A percentile compares a stretch with the other conserved stretches of the same genome.
Conservation (phyloP, 2,329 filamentous ascomycete species). For the Harringtonia aguacate region DNA sequence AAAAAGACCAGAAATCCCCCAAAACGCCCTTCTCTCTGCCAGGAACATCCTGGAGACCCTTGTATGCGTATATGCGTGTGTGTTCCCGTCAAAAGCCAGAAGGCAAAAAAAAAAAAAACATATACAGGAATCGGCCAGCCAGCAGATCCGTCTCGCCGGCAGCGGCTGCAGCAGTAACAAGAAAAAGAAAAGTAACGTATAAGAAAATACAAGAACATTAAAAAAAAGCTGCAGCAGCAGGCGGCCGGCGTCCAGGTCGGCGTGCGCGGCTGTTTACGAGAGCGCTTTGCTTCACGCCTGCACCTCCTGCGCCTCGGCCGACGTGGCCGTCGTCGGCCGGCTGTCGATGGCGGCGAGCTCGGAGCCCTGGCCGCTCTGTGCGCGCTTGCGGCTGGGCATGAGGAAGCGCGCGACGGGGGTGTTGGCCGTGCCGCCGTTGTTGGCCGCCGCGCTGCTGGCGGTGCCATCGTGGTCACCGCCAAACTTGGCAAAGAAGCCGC, state of each 20-base stretch:
- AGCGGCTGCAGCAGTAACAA: too few species aligned
- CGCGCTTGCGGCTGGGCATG: conserved; percentile 61
- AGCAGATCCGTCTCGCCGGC: too few species aligned
- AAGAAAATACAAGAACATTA: background rate
- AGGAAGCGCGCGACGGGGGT: conserved; percentile 45
- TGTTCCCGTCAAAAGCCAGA: too few species aligned
- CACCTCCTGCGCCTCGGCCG: conserved; percentile 14
- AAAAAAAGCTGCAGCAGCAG: background rate
- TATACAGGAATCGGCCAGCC: too few species aligned
- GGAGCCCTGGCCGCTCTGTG: conserved; percentile 57
- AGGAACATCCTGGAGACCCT: too few species aligned
- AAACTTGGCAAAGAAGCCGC: conserved; percentile 73
- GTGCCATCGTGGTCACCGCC: conserved; percentile 41
- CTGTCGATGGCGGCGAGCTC: conserved; percentile 49
- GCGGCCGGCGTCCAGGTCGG: too few species aligned
- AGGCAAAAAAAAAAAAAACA: too few species aligned
- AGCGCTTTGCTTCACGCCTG: background rate
- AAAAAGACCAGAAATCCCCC: too few species aligned
- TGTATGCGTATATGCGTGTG: too few species aligned
- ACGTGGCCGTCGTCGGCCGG: conserved; percentile 18
- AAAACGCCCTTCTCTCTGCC: too few species aligned
- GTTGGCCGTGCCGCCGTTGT: background rate
- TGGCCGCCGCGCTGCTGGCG: conserved; percentile 15
- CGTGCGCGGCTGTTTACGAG: too few species aligned
- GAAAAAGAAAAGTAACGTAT: background rate